Percentiles rank a stretch among this genome's conserved stretches.
Conservation (phyloP, 345 rosid genomes). For the thale cress (Arabidopsis thaliana) region DNA sequence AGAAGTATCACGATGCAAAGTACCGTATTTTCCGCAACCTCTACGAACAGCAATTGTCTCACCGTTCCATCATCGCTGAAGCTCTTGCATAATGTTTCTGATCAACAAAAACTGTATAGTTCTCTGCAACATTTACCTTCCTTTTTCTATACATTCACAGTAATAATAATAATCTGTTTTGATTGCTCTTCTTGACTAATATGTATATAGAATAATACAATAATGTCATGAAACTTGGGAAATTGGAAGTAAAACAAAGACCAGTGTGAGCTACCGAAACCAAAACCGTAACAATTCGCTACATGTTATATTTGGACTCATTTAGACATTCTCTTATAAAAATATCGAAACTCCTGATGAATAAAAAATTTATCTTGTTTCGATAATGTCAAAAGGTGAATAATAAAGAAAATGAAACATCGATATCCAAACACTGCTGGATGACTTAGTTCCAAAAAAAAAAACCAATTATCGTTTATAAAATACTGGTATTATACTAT, state of each 20-base stretch:
- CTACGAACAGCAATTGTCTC: conserved; percentile 75
- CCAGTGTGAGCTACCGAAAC: too few relatives aligned
- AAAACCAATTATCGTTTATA: not conserved
- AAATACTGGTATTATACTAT: not conserved
- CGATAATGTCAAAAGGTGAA: conserved; percentile 23
- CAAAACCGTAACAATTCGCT: too few relatives aligned
- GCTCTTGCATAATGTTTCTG: conserved; percentile 58
- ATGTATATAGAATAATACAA: not conserved
- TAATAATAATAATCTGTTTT: not conserved
- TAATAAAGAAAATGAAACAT: conserved; percentile 14
- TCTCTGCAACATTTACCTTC: conserved; percentile 19
- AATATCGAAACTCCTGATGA: not conserved
- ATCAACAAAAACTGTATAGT: conserved; percentile 25
- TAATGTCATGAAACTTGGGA: not conserved
- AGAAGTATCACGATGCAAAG: conserved; percentile 92
- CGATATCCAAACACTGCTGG: conserved; percentile 26
- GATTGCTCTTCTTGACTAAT: conserved; percentile 9
- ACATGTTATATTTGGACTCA: not conserved
- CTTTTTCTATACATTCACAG: not conserved
- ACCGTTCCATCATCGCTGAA: conserved; percentile 68
- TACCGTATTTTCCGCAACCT: conserved; percentile 76
- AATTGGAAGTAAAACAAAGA: too few relatives aligned
- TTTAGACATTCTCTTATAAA: not conserved
- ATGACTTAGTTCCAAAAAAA: conserved; percentile 30
- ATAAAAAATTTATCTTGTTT: not conserved